Percentiles rank a stretch among this genome's conserved stretches.
phyloP scores from a whole-genome alignment of 2,329 filamentous ascomycete species.

The Coniochaeta sp. region DNA sequence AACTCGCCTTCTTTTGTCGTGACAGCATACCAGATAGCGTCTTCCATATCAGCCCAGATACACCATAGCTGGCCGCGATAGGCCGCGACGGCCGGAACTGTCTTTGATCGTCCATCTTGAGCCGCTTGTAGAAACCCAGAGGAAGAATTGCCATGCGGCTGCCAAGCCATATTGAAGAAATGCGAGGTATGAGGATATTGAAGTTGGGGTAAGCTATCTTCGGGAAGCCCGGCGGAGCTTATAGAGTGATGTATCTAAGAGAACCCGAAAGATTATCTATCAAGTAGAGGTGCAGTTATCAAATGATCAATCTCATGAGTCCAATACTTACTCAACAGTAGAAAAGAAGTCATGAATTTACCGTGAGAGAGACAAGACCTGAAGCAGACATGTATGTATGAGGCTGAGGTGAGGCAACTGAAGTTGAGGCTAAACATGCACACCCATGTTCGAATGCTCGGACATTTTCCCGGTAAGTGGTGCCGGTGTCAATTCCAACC shows the following conservation, averaged over 20 bases:
- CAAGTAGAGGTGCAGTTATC: neutral
- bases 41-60: conserved; percentile 21
- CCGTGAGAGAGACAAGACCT: neutral
- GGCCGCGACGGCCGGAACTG: conserved; percentile 23
- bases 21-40: conserved; percentile 22
- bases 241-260: neutral
- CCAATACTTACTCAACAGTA: neutral
- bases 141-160: conserved; percentile 19
- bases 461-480: neutral
- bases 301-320: neutral
- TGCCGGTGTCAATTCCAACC: neutral
- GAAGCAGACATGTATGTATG: neutral
- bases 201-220: neutral
- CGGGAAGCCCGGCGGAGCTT: neutral
- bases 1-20: conserved; percentile 20
- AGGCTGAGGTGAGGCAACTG: neutral
- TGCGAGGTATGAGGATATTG: neutral
- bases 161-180: conserved; percentile 16
- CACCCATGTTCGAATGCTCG: neutral
- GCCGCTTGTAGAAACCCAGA: conserved; percentile 17
- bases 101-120: conserved; percentile 19
- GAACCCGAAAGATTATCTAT: neutral
- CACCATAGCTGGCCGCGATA: conserved; percentile 28
- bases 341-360: neutral
- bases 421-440: neutral